Conservation (phyloP, 805 yeast species). For the Candida loeiensis region DNA sequence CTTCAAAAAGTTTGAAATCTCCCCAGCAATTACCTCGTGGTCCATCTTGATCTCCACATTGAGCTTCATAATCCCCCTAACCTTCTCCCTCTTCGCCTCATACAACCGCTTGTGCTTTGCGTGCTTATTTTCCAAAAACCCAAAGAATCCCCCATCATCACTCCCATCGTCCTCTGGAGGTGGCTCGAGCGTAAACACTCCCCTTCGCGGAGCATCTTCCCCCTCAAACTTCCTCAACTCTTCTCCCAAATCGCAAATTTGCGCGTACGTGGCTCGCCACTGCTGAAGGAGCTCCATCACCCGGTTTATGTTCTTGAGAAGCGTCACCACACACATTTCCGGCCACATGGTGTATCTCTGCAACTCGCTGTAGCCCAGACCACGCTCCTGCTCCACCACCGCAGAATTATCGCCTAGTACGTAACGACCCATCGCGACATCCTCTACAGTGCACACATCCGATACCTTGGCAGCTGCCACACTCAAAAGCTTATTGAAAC, state of each 20-base stretch:
- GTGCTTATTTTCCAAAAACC: slow-evolving; percentile 51
- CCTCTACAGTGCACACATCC: slow-evolving; percentile 27
- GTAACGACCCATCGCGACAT: slow-evolving; percentile 12
- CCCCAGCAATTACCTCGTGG: slow-evolving; percentile 65
- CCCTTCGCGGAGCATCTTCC: not conserved
- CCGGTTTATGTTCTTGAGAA: slow-evolving; percentile 21
- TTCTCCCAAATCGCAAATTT: slow-evolving; percentile 24
- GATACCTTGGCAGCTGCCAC: slow-evolving; percentile 31
- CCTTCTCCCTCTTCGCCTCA: slow-evolving; percentile 37
- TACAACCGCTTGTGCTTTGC: slow-evolving; percentile 45
- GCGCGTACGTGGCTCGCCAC: slow-evolving; percentile 31
- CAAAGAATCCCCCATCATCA: slow-evolving; percentile 24
- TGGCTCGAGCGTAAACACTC: slow-evolving; percentile 1
- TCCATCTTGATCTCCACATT: slow-evolving; percentile 45
- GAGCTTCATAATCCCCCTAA: slow-evolving; percentile 39
- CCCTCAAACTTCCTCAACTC: slow-evolving; percentile 21
- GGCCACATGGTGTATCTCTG: slow-evolving; percentile 21
- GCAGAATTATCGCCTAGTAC: not conserved
- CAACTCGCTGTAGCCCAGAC: slow-evolving; percentile 13
- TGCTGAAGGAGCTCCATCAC: slow-evolving; percentile 21
- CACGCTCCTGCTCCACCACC: not conserved
- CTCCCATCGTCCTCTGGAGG: slow-evolving; percentile 3
- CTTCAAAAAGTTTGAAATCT: slow-evolving; percentile 54
- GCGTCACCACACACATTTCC: slow-evolving; percentile 21
- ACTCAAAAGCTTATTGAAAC: slow-evolving; percentile 34